Conservation (phyloP, 1,139 yeast species). For the Hanseniaspora gamundiae region DNA sequence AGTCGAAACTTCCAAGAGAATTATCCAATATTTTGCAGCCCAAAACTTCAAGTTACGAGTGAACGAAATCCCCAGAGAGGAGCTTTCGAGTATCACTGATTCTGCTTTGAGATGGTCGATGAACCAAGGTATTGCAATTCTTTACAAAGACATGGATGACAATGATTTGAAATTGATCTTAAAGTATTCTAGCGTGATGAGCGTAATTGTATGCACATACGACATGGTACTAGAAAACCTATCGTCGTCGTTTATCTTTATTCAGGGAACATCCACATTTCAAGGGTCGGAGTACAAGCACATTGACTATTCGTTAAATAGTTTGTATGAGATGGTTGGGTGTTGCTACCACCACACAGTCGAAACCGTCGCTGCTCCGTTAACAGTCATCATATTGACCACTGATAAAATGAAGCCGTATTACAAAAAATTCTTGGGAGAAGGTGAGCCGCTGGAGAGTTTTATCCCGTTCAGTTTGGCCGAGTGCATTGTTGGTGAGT, state of each 20-base stretch:
- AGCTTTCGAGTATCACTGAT: conserved; percentile 38
- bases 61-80: conserved; percentile 30
- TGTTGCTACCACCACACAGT: conserved; percentile 28
- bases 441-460: conserved; percentile 80
- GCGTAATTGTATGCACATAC: conserved; percentile 44
- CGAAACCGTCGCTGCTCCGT: conserved; percentile 19
- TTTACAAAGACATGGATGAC: conserved; percentile 46
- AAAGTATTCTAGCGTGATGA: conserved; percentile 44
- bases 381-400: conserved; percentile 42
- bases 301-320: conserved; percentile 55
- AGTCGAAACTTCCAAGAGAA: conserved; percentile 37
- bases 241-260: conserved; percentile 38
- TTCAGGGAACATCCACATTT: conserved; percentile 60
- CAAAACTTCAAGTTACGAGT: conserved; percentile 28
- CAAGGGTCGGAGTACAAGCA: conserved; percentile 67
- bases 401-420: conserved; percentile 44
- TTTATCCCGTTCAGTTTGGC: conserved; percentile 43
- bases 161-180: conserved; percentile 45
- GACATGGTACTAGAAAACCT: not conserved
- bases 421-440: conserved; percentile 58
- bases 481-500: conserved; percentile 62
- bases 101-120: conserved; percentile 33
- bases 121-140: conserved; percentile 55
- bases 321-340: conserved; percentile 67
- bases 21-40: conserved; percentile 28